A percentile compares a stretch with the other conserved stretches of the same genome.
These are phyloP conservation scores for Apiotrichum akiyoshidainum DNA, from an alignment of 1,284 basidiomycete genomes.

Conservation along the genomic window DNA sequence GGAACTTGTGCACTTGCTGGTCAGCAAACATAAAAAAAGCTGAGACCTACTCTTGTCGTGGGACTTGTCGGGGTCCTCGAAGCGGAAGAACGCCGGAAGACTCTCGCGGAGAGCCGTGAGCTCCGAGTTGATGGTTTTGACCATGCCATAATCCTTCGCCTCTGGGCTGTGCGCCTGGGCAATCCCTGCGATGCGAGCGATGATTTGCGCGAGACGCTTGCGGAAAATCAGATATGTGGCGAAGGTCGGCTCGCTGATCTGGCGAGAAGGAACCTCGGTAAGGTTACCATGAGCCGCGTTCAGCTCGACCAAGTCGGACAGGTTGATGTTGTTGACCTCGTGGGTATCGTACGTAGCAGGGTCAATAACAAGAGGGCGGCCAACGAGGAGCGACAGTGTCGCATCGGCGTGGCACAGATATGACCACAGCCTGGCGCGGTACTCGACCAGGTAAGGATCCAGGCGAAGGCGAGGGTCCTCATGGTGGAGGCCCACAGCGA, in stretches of 20 bases:
- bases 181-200: slow-evolving; percentile 72
- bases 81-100: slow-evolving; percentile 60
- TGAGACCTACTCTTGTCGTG: slow-evolving; percentile 33
- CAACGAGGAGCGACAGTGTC: slow-evolving; percentile 77
- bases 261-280: slow-evolving; percentile 26
- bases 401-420: slow-evolving; percentile 89
- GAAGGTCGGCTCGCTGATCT: slow-evolving; percentile 61
- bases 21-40: neutral
- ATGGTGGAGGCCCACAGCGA: slow-evolving; percentile 84
- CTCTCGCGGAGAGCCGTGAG: slow-evolving; percentile 69
- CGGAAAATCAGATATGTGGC: slow-evolving; percentile 85
- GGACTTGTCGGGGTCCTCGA: slow-evolving; percentile 34
- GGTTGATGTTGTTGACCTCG: slow-evolving; percentile 72
- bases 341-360: slow-evolving; percentile 42
- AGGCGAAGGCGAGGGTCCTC: slow-evolving; percentile 69
- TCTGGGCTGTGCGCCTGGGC: slow-evolving; percentile 53
- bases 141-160: slow-evolving; percentile 64
- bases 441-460: slow-evolving; percentile 71
- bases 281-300: neutral
- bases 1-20: slow-evolving; percentile 33
- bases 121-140: slow-evolving; percentile 75
- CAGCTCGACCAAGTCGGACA: slow-evolving; percentile 54
- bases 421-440: slow-evolving; percentile 86
- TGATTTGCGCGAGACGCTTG: slow-evolving; percentile 77
- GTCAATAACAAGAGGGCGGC: slow-evolving; percentile 67